A percentile compares a stretch with the other conserved stretches of the same genome.
These are phyloP conservation scores for Penicillium polonicum DNA, from an alignment of 2,329 filamentous ascomycete genomes.

Conservation along the genomic window DNA sequence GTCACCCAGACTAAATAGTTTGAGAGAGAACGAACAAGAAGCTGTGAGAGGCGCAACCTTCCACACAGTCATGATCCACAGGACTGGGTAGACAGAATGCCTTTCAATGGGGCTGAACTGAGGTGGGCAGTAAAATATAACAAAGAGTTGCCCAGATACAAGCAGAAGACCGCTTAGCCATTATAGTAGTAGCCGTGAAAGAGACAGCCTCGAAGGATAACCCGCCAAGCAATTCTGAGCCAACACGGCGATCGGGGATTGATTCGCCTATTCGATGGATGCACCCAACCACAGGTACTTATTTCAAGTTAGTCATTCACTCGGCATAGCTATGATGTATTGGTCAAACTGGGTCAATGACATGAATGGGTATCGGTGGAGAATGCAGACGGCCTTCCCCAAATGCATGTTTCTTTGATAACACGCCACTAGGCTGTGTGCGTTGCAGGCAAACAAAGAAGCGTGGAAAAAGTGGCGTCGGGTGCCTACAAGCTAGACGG, in stretches of 20 bases:
- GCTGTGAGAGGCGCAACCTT: not conserved
- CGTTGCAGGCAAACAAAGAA: conserved; percentile 10
- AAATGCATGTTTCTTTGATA: conserved; percentile 4
- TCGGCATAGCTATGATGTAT: not conserved
- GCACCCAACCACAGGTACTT: not conserved
- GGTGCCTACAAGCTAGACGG: not conserved
- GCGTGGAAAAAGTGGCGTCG: not conserved
- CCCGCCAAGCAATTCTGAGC: not conserved
- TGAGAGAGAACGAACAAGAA: not conserved
- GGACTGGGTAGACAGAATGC: not conserved
- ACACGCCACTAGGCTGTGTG: not conserved
- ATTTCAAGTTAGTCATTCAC: not conserved
- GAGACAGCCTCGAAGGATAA: not conserved
- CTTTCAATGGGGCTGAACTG: not conserved
- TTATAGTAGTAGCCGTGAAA: not conserved
- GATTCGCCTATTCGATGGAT: not conserved
- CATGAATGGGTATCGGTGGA: not conserved
- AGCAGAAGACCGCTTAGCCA: not conserved
- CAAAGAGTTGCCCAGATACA: not conserved
- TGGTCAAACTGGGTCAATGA: not conserved
- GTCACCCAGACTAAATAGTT: too few relatives aligned
- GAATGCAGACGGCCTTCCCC: not conserved
- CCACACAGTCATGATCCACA: not conserved
- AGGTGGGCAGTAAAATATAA: not conserved
- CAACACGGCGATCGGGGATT: not conserved